A percentile compares a stretch with the other conserved stretches of the same genome.
Conservation (phyloP, 2,329 filamentous ascomycete genomes). For the Fusarium musae region DNA sequence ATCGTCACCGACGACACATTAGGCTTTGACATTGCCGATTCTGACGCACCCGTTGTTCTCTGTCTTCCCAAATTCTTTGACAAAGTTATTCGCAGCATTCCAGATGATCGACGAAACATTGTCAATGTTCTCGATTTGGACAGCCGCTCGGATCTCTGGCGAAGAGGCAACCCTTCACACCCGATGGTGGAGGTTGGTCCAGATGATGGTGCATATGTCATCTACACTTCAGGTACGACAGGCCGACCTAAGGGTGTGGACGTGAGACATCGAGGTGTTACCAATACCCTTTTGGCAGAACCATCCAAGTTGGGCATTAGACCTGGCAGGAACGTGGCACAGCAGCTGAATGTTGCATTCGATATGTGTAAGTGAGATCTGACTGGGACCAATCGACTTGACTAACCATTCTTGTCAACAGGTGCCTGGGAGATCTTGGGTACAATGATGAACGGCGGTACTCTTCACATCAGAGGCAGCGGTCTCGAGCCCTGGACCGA, state of each 20-base stretch:
- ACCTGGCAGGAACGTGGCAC: constrained; percentile 27
- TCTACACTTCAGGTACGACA: constrained; percentile 33
- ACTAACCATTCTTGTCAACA: not conserved
- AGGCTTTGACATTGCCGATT: constrained; percentile 30
- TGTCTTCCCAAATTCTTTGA: constrained; percentile 34
- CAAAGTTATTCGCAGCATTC: constrained; percentile 27
- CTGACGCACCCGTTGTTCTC: constrained; percentile 14
- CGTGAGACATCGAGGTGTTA: constrained; percentile 27
- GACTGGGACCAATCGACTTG: fast-evolving
- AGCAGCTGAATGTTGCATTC: constrained; percentile 32
- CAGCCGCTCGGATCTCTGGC: constrained; percentile 12
- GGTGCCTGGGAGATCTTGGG: constrained; percentile 33
- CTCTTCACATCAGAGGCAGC: constrained; percentile 31
- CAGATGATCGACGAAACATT: not conserved
- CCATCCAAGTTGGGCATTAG: constrained; percentile 25
- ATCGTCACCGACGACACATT: constrained; percentile 32
- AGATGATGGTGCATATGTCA: constrained; percentile 32
- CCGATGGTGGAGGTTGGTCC: constrained; percentile 18
- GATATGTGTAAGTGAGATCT: constrained; percentile 31
- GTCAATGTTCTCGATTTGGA: constrained; percentile 29
- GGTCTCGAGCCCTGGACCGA: constrained; percentile 31
- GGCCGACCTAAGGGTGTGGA: constrained; percentile 33
- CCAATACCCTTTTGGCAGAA: constrained; percentile 28
- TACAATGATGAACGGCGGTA: constrained; percentile 35
- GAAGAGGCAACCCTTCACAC: constrained; percentile 8